These are phyloP conservation scores for Tetrahymena elliotti DNA, from an alignment of 73 alveolate genomes.

Conservation along the genomic window DNA sequence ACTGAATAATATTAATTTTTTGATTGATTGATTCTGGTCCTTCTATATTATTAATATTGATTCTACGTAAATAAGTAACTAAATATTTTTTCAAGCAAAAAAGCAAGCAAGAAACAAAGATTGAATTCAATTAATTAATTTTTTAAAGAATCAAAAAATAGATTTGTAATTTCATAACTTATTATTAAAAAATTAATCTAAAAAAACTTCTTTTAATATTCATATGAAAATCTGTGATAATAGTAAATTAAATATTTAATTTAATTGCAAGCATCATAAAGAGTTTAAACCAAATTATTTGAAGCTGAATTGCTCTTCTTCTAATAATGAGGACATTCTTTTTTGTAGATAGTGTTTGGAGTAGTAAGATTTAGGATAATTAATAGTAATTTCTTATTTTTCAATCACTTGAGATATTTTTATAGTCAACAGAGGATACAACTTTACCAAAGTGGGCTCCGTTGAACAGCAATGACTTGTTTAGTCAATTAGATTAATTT, in stretches of 20 bases:
- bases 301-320: background rate
- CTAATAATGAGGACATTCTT: background rate
- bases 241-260: too few species aligned
- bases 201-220: too few species aligned
- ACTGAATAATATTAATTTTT: too few species aligned
- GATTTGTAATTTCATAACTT: too few species aligned
- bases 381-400: too few species aligned
- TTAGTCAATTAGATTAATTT: background rate
- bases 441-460: background rate
- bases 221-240: background rate
- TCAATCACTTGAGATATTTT: background rate
- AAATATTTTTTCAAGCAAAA: background rate
- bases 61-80: background rate
- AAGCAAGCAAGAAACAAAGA: too few species aligned
- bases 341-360: background rate
- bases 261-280: background rate
- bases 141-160: too few species aligned
- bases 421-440: background rate
- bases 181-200: too few species aligned
- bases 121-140: too few species aligned
- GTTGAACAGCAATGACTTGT: background rate
- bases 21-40: background rate
- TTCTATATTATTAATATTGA: background rate
- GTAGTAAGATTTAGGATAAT: background rate
- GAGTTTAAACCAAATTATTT: background rate